A percentile compares a stretch with the other conserved stretches of the same genome.
Evolutionary conservation across 345 rosid species (phyloP).

Genomic region (Corchorus capsularis): DNA sequence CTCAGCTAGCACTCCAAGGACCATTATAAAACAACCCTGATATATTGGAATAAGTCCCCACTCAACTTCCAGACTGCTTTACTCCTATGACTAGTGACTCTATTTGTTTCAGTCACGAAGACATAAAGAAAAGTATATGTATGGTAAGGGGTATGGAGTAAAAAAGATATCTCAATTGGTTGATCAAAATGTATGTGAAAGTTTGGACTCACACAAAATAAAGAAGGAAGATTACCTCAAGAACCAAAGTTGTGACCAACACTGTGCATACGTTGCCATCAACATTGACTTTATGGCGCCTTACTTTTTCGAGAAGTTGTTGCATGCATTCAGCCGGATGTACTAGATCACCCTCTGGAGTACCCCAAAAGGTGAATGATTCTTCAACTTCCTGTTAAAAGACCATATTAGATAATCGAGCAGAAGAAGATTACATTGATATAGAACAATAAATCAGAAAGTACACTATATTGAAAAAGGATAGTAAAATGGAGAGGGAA

Average conservation of each 20-base stretch:
- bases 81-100: not conserved
- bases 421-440: not conserved
- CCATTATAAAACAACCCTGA: not conserved
- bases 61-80: not conserved
- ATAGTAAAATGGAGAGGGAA: not conserved
- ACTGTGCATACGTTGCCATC: conserved; percentile 96
- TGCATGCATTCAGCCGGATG: conserved; percentile 99
- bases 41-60: too few species aligned
- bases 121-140: not conserved
- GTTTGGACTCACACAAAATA: not conserved
- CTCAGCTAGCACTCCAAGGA: not conserved
- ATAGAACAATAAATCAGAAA: too few species aligned
- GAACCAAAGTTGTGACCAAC: conserved; percentile 95
- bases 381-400: conserved; percentile 81
- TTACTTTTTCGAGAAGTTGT: conserved; percentile 88
- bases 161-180: not conserved
- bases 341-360: conserved; percentile 74
- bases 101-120: not conserved
- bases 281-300: conserved; percentile 78
- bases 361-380: conserved; percentile 92
- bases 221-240: conserved; percentile 60
- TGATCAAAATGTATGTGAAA: not conserved
- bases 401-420: conserved; percentile 3
- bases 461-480: not conserved
- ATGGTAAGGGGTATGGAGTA: not conserved